Percentiles rank a stretch among this genome's conserved stretches.
phyloP scores from a whole-genome alignment of 2,329 filamentous ascomycete genomes.

The Colletotrichum truncatum region DNA sequence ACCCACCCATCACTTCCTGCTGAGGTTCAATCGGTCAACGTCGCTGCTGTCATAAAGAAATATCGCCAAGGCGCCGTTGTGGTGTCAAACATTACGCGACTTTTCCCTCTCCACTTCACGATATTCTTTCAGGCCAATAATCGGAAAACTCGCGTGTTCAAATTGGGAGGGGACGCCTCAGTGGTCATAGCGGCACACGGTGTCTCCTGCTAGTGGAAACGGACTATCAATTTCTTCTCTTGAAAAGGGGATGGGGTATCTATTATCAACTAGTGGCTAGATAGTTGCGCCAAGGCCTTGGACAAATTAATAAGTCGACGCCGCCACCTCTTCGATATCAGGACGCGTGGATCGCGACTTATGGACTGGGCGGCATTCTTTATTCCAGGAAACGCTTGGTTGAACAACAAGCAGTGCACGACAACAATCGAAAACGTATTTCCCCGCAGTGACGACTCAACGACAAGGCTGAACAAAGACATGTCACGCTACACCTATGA shows the following conservation, averaged over 20 bases:
- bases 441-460: no score
- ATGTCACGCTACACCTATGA: not conserved
- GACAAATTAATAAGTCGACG: not conserved
- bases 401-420: not conserved
- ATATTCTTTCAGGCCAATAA: not conserved
- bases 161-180: not conserved
- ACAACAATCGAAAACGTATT: no score
- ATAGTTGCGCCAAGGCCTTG: not conserved
- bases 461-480: not conserved
- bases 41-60: not conserved
- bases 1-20: not conserved
- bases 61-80: conserved; percentile 17
- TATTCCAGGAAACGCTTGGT: not conserved
- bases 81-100: not conserved
- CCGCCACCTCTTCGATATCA: not conserved
- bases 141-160: not conserved
- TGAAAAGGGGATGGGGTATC: not conserved
- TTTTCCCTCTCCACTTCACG: not conserved
- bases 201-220: conserved; percentile 25
- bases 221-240: conserved; percentile 14
- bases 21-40: not conserved
- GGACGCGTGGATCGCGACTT: not conserved
- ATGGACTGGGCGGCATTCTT: not conserved
- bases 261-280: not conserved
- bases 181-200: conserved; percentile 17